Conservation (phyloP, 2,329 filamentous ascomycete species). For the Fusarium caatingaense region DNA sequence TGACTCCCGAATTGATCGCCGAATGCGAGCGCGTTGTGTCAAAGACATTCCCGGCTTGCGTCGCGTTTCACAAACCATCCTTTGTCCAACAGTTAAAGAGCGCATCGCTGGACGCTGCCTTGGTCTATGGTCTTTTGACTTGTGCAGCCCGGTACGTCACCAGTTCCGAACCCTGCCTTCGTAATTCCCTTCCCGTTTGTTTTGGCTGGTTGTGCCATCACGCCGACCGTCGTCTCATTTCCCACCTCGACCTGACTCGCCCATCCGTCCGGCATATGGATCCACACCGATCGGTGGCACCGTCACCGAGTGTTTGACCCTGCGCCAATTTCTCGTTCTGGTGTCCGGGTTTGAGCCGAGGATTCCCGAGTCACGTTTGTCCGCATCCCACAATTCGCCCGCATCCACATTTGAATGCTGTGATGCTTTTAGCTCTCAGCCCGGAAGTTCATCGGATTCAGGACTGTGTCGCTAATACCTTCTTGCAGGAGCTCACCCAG, state of each 20-base stretch:
- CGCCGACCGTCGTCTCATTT: conserved; percentile 37
- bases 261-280: conserved; percentile 41
- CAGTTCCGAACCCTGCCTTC: conserved; percentile 31
- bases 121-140: conserved; percentile 68
- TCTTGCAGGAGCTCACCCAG: conserved; percentile 62
- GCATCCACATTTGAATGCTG: not conserved
- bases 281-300: conserved; percentile 44
- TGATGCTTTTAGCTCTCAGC: not conserved
- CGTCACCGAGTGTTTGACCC: conserved; percentile 35
- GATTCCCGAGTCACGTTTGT: conserved; percentile 26
- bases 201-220: conserved; percentile 10
- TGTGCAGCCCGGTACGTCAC: conserved; percentile 66
- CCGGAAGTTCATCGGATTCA: not conserved
- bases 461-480: conserved; percentile 24
- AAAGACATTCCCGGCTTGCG: conserved; percentile 70
- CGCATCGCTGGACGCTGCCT: conserved; percentile 64
- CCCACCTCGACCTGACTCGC: conserved; percentile 35
- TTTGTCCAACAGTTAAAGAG: conserved; percentile 71
- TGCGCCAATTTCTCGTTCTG: conserved; percentile 15
- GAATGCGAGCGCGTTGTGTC: conserved; percentile 71
- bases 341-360: conserved; percentile 41
- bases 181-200: conserved; percentile 35
- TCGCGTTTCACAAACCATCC: conserved; percentile 72
- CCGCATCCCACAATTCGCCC: conserved; percentile 15
- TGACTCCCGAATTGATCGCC: conserved; percentile 67